These are phyloP conservation scores for Claviceps sp. DNA, from an alignment of 2,329 filamentous ascomycete species.

Conservation along the genomic window DNA sequence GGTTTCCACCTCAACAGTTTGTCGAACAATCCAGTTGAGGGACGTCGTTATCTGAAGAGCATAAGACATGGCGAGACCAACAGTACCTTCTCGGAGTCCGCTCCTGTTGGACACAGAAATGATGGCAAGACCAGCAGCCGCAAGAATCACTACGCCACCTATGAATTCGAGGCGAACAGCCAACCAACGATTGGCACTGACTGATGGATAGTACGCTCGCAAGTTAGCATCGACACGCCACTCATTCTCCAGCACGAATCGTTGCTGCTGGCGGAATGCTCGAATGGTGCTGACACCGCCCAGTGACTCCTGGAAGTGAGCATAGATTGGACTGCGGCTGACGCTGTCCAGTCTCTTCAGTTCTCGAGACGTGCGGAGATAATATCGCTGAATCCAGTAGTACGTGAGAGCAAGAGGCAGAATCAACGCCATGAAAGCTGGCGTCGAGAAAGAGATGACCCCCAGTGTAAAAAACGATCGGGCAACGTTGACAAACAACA, in stretches of 20 bases:
- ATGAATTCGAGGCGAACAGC: slow-evolving; percentile 92
- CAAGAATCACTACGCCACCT: slow-evolving; percentile 83
- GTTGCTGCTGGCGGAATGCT: slow-evolving; percentile 76
- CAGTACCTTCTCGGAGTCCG: slow-evolving; percentile 54
- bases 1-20: slow-evolving; percentile 99
- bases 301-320: slow-evolving; percentile 95
- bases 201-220: slow-evolving; percentile 87
- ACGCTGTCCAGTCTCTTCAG: slow-evolving; percentile 93
- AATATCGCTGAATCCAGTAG: slow-evolving; percentile 91
- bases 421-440: slow-evolving; percentile 67
- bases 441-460: slow-evolving; percentile 72
- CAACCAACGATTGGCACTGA: slow-evolving; percentile 89
- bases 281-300: slow-evolving; percentile 91
- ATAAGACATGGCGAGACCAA: slow-evolving; percentile 94
- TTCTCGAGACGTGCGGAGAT: slow-evolving; percentile 88
- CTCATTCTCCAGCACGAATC: slow-evolving; percentile 89
- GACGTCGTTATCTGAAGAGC: slow-evolving; percentile 94
- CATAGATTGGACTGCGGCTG: slow-evolving; percentile 89
- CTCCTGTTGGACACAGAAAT: slow-evolving; percentile 60
- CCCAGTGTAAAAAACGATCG: slow-evolving; percentile 71
- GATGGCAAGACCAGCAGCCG: slow-evolving; percentile 70
- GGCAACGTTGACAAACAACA: slow-evolving; percentile 70
- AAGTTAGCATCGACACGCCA: slow-evolving; percentile 94
- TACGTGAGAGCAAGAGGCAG: slow-evolving; percentile 72
- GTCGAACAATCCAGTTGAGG: slow-evolving; percentile 96